Evolutionary conservation across 192 early-diverging fungal species (phyloP).

Genomic region (Kappamyces sp.): DNA sequence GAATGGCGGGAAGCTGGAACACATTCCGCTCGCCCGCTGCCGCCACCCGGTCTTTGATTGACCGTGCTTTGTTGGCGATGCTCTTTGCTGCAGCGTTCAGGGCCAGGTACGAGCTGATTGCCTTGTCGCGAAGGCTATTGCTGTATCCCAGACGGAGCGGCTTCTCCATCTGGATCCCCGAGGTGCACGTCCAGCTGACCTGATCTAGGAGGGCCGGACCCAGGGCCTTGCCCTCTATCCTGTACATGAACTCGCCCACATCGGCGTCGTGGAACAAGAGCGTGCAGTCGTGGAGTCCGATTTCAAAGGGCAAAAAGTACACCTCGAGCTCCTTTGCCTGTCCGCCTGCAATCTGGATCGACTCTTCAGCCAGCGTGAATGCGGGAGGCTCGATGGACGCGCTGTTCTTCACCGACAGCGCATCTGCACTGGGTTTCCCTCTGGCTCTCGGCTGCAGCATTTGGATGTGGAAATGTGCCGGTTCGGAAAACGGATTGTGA

Average conservation of each 20-base stretch:
- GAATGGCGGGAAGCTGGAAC: conserved; percentile 29
- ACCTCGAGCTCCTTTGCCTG: conserved; percentile 22
- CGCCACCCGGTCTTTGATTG: conserved; percentile 9
- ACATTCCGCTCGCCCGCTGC: conserved; percentile 10
- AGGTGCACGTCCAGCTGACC: conserved; percentile 35
- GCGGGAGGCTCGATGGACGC: conserved; percentile 23
- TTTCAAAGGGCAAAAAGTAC: conserved; percentile 42
- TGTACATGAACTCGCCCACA: conserved; percentile 47
- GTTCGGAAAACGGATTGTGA: conserved; percentile 30
- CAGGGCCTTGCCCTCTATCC: conserved; percentile 31
- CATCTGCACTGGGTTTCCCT: conserved; percentile 13
- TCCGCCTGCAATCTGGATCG: conserved; percentile 23
- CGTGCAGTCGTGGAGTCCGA: conserved; percentile 32
- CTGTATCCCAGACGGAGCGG: conserved; percentile 29
- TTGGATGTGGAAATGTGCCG: conserved; percentile 30
- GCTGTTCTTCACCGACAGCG: conserved; percentile 3
- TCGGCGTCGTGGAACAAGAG: conserved; percentile 36
- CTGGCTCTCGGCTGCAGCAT: conserved; percentile 20
- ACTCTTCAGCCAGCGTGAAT: conserved; percentile 19
- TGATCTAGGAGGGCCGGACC: conserved; percentile 27
- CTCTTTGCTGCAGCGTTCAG: conserved; percentile 17
- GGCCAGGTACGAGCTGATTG: conserved; percentile 17
- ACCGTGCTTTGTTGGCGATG: conserved; percentile 1
- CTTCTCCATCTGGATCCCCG: conserved; percentile 37
- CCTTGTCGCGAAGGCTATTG: conserved; percentile 39